Percentiles rank a stretch among this genome's conserved stretches.
Evolutionary conservation across 1,284 basidiomycete genomes (phyloP).

Genomic region (Fomitopsis palustris): DNA sequence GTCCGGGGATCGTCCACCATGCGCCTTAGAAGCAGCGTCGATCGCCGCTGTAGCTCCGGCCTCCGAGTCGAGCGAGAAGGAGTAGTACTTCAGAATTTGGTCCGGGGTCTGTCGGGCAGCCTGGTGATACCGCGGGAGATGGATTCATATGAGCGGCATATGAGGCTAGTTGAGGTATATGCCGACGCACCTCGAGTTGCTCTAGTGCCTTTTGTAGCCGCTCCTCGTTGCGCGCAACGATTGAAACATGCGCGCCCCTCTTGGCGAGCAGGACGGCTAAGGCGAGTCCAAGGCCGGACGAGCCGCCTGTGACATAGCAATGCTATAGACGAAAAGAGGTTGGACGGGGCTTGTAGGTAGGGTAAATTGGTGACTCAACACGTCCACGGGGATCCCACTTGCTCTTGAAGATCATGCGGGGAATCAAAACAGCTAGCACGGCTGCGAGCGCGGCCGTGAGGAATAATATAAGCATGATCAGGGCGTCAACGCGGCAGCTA

Average conservation of each 20-base stretch:
- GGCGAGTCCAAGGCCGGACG: constrained; percentile 74
- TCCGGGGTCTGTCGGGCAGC: constrained; percentile 42
- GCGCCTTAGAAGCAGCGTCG: constrained; percentile 50
- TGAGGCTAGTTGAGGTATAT: neutral
- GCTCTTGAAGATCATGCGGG: constrained; percentile 14
- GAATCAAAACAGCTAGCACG: constrained; percentile 2
- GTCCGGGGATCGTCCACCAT: constrained; percentile 62
- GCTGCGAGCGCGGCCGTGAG: neutral
- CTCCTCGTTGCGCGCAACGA: constrained; percentile 70
- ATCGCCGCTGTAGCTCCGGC: constrained; percentile 54
- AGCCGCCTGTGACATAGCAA: constrained; percentile 80
- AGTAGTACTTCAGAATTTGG: constrained; percentile 61
- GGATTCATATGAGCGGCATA: neutral
- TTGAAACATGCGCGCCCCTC: constrained; percentile 76
- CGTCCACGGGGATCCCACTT: constrained; percentile 30
- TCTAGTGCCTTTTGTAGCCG: constrained; percentile 58
- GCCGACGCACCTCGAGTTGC: constrained; percentile 54
- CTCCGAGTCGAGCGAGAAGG: constrained; percentile 55
- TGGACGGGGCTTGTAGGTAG: neutral
- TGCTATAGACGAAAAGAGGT: constrained; percentile 46
- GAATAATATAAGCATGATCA: neutral
- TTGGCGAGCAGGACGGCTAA: constrained; percentile 68
- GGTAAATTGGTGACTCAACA: constrained; percentile 11
- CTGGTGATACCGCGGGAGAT: constrained; percentile 23
- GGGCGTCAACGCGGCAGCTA: neutral